Base-by-base conservation (phyloP, 495 filamentous ascomycete species). In the Hypomontagnella submonticulosa region DNA sequence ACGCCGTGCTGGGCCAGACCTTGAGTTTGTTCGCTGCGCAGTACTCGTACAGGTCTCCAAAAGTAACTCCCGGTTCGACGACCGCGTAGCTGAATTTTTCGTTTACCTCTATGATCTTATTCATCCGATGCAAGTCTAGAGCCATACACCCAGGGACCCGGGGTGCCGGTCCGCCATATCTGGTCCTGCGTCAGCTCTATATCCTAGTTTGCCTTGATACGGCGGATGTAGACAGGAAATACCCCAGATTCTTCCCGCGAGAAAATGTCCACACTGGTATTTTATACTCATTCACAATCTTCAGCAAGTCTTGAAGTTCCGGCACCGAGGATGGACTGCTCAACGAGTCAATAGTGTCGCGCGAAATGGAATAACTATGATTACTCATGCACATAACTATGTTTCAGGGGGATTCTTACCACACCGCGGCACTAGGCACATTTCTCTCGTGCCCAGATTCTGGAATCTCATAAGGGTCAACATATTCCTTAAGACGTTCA, bases 161-260 rank as follows among this genome's bases (percentile, higher is more conserved):
- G 3, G 85, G 83, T 0, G 82, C 82, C 0, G 84, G 80, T 30
- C 86, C 86, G 20, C 86, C 86, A 61, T 88, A 88, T 41, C 81
- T 80, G 13, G 69, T 71, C 7, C 1, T 16, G 23, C 34, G 23
- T 62, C 63, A 68, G 43, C 37, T 13, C 41, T 20, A 19, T 36
- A 9, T 6, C 2, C 36, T 11, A 16, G 3, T 52, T 18, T 16
- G 15, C 16, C 15, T 20, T 33, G 1, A 4, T 12, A 4, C 4
- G 57, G 32, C 1, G 51, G 19, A 36, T n/a, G 50, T 15, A 12
- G 57, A 20, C 15, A 27, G 16, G 11, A 32, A 30, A 33, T 72
- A 76, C 61, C 76, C 77, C 12, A 84, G 62, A 53, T 87, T 86
- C 47, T 84, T 79, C 1, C 84, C 85, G 18, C 82, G 77, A 0